Evolutionary conservation across 2,329 filamentous ascomycete species (phyloP), one percentile per base, ranked within the genome.

Genomic region (Trichophyton schoenleinii): DNA sequence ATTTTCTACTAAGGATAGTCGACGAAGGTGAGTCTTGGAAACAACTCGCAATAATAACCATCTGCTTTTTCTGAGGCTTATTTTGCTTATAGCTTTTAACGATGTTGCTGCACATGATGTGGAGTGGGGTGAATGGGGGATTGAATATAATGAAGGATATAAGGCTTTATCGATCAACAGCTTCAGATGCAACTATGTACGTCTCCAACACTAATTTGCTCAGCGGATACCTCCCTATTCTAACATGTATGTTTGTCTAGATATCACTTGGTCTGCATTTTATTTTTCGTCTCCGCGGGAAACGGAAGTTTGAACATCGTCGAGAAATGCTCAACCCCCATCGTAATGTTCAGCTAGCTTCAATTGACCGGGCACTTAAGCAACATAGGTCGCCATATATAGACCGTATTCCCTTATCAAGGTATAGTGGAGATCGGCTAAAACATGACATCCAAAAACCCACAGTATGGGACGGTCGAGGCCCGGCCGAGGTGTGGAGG

Each of bases 1-100:
- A 66, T 53, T 64, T 61, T 44, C 18, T 65, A 1, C 25, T 52
- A 31, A 18, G 41, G 18, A 46, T 31, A 46, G 8, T 63, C 15
- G 52, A 62, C 36, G 11, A 58, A 48, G 13, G 62, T 63, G 15
- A 55, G 57, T 31, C n/a, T 22, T 22, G 20, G n/a, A 15, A 25
- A 11, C 7, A 25, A 38, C 31, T 20, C 36, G 5, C 34, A 38
- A 31, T 22, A 18, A 7, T 28, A 8, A 15, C 11, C 38, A 25
- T 7, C 5, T 38, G 11, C 15, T 11, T 4, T 31, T 20, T 22
- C 48, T 25, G 4, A 38, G 28, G 34, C 34, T 38, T 34, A 22
- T 25, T 38, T 18, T 36, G 4, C 36, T 2, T 53, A 7, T 42
- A 60, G 49, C n/a, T 22, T 60, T 13, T 28, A 48, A 60, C n/a